phyloP scores from a whole-genome alignment of 176 grass and related monocot genomes.

The Areca catechu region DNA sequence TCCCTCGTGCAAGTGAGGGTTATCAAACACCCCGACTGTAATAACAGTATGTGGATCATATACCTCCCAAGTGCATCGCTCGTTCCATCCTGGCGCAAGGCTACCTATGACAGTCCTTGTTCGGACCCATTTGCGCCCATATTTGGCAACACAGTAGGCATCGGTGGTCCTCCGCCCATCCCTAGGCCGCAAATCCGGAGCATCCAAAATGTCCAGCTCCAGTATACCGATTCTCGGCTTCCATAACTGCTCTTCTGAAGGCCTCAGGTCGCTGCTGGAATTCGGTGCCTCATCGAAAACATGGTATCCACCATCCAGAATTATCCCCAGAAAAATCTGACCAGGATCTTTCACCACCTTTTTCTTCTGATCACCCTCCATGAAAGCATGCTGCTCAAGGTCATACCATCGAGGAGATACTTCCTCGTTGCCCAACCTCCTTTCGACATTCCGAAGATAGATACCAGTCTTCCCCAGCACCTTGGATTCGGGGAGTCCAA shows the following conservation, averaged over 20 bases:
- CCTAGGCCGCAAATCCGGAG: constrained; percentile 39
- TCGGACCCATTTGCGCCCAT: constrained; percentile 95
- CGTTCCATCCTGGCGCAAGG: constrained; percentile 57
- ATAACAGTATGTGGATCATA: constrained; percentile 90
- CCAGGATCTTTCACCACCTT: too few species aligned
- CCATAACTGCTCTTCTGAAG: constrained; percentile 76
- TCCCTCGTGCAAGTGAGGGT: constrained; percentile 22
- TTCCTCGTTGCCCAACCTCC: constrained; percentile 60
- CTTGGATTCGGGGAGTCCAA: constrained; percentile 50
- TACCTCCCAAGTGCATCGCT: constrained; percentile 96
- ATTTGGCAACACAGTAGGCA: constrained; percentile 86
- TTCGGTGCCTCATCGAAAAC: constrained; percentile 94
- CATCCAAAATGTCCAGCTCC: constrained; percentile 75
- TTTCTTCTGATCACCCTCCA: too few species aligned
- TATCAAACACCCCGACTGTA: constrained; percentile 87
- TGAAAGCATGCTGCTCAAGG: too few species aligned
- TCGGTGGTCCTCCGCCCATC: constrained; percentile 62
- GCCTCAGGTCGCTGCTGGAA: constrained; percentile 83
- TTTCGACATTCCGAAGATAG: constrained; percentile 49
- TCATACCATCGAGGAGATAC: too few species aligned
- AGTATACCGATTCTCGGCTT: constrained; percentile 55
- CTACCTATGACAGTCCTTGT: constrained; percentile 73
- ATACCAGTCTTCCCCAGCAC: constrained; percentile 58
- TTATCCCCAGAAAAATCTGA: constrained; percentile 25
- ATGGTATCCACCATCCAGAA: constrained; percentile 80